Evolutionary conservation across 305 asterid species (phyloP).

Genomic region (Caryopteris hybrid): DNA sequence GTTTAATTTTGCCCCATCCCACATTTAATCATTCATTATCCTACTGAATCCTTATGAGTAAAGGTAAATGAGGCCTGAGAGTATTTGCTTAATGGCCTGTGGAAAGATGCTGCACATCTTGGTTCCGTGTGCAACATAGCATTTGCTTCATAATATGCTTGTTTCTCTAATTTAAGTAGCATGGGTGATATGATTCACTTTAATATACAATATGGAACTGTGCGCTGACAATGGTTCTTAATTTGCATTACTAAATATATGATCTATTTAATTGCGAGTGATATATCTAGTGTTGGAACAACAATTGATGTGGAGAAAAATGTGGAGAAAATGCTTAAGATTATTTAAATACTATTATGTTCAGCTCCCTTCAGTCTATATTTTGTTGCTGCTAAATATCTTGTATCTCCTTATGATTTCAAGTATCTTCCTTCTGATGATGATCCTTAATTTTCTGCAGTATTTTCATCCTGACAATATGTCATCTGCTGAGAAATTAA

Average conservation of each 20-base stretch:
- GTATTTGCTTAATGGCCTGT: too few relatives aligned
- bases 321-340: too few relatives aligned
- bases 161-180: conserved; percentile 8
- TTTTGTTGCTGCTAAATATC: too few relatives aligned
- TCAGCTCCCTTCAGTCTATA: too few relatives aligned
- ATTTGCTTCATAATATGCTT: background rate
- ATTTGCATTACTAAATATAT: background rate
- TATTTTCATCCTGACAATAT: conserved; percentile 66
- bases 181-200: background rate
- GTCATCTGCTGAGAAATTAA: conserved; percentile 69
- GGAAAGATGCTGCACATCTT: too few relatives aligned
- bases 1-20: too few relatives aligned
- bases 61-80: too few relatives aligned
- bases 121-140: too few relatives aligned
- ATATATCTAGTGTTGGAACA: background rate
- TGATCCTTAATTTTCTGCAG: too few relatives aligned
- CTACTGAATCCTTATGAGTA: too few relatives aligned
- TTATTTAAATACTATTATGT: too few relatives aligned
- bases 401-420: background rate
- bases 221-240: background rate
- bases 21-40: too few relatives aligned
- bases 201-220: background rate
- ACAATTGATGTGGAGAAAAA: background rate
- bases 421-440: background rate
- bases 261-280: background rate